These are phyloP conservation scores for Orobanche coerulescens DNA, from an alignment of 257 asterid species.

Conservation along the genomic window DNA sequence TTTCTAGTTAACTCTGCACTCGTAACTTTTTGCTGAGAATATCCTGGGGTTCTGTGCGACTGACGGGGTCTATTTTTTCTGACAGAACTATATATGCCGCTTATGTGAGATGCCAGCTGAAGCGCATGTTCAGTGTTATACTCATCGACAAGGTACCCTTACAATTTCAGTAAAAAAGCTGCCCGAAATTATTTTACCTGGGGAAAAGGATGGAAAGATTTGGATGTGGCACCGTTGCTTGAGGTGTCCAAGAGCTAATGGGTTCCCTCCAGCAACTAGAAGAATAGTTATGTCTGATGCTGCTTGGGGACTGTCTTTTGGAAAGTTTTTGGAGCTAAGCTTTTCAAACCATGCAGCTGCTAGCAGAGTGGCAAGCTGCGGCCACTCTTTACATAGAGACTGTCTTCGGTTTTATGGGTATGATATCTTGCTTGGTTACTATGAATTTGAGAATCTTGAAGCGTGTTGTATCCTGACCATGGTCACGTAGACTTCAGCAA, in stretches of 20 bases:
- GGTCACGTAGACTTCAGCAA: background rate
- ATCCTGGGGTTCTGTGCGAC: background rate
- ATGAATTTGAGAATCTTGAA: slow-evolving; percentile 12
- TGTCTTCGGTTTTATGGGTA: slow-evolving; percentile 99
- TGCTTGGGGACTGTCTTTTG: slow-evolving; percentile 96
- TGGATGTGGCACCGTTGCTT: slow-evolving; percentile 99
- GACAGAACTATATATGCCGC: slow-evolving; percentile 69
- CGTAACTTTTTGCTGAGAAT: no score
- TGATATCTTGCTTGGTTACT: slow-evolving; percentile 20
- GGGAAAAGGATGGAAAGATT: slow-evolving; percentile 81
- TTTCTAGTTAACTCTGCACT: background rate
- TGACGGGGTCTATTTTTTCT: slow-evolving; percentile 22
- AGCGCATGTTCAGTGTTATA: slow-evolving; percentile 94
- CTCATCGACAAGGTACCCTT: slow-evolving; percentile 92
- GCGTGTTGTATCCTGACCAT: background rate
- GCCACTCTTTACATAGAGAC: slow-evolving; percentile 92
- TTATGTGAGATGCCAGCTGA: slow-evolving; percentile 93
- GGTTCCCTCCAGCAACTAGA: slow-evolving; percentile 92
- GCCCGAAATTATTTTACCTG: slow-evolving; percentile 65
- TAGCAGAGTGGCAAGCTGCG: slow-evolving; percentile 98
- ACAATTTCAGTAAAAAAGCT: slow-evolving; percentile 90
- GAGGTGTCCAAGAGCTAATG: slow-evolving; percentile 75
- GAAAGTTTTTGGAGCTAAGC: slow-evolving; percentile 96
- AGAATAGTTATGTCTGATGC: slow-evolving; percentile 98
- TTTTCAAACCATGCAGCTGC: slow-evolving; percentile 99